Percentiles rank a stretch among this genome's conserved stretches.
Conservation (phyloP, 495 filamentous ascomycete genomes). For the Penicillium coffeae region DNA sequence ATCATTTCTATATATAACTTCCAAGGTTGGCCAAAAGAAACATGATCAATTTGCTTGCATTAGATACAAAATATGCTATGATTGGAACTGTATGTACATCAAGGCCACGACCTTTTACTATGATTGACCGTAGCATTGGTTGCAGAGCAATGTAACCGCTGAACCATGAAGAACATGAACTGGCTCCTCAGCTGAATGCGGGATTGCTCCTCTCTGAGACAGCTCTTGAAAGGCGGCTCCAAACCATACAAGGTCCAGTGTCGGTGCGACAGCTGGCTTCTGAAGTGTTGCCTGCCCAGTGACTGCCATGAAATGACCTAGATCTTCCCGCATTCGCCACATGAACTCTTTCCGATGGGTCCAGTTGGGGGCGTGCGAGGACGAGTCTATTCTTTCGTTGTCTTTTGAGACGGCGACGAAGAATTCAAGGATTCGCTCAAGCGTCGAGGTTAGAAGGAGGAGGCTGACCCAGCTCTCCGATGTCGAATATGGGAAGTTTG, state of each 20-base stretch:
- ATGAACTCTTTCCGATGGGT: conserved; percentile 26
- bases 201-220: conserved; percentile 18
- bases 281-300: not conserved
- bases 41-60: too few relatives aligned
- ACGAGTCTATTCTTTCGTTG: conserved; percentile 6
- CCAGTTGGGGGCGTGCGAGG: conserved; percentile 12
- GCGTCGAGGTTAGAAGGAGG: conserved; percentile 27
- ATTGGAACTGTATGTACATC: too few relatives aligned
- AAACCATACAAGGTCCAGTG: conserved; percentile 27
- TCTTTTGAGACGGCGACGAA: conserved; percentile 22
- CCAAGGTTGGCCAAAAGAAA: too few relatives aligned
- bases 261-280: not conserved
- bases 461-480: conserved; percentile 27
- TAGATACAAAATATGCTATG: too few relatives aligned
- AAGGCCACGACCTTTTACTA: too few relatives aligned
- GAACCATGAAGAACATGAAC: conserved; percentile 24
- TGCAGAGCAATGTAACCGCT: conserved; percentile 13
- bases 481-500: conserved; percentile 21
- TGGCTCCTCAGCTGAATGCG: conserved; percentile 20
- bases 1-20: not conserved
- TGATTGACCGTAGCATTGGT: conserved; percentile 21
- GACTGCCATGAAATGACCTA: conserved; percentile 18
- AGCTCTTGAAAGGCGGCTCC: conserved; percentile 24
- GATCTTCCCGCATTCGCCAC: conserved; percentile 24
- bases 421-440: conserved; percentile 24